phyloP scores from a whole-genome alignment of 441 rosid species.

The Adansonia rubrostipa region DNA sequence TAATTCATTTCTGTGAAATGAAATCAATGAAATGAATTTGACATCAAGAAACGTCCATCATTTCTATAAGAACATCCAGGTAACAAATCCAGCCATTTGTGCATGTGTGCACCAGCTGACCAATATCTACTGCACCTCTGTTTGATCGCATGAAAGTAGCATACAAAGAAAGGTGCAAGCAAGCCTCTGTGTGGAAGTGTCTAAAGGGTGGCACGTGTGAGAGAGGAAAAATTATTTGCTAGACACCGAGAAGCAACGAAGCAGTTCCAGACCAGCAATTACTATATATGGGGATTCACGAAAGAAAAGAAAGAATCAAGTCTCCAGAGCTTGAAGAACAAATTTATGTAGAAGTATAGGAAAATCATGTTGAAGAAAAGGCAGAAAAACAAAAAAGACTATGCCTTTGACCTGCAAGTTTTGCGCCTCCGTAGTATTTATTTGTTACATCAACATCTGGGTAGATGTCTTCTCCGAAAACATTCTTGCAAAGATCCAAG shows the following conservation, averaged over 20 bases:
- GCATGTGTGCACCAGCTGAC: too few species aligned
- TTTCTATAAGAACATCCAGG: not conserved
- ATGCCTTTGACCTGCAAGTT: constrained; percentile 62
- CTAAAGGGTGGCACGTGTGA: not conserved
- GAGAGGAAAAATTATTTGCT: not conserved
- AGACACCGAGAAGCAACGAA: not conserved
- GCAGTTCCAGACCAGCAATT: not conserved
- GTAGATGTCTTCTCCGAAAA: constrained; percentile 76
- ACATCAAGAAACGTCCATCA: not conserved
- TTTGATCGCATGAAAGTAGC: not conserved
- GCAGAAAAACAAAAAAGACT: constrained; percentile 6
- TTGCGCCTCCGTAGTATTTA: constrained; percentile 84
- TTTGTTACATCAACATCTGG: constrained; percentile 87
- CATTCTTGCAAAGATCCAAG: constrained; percentile 80
- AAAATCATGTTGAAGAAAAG: not conserved
- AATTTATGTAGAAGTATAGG: not conserved
- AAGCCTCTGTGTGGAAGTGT: not conserved
- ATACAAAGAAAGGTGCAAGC: not conserved
- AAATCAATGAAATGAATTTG: not conserved
- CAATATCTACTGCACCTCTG: not conserved
- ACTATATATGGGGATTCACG: not conserved
- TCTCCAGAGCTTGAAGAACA: not conserved
- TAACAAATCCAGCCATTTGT: too few species aligned
- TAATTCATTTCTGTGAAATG: not conserved
- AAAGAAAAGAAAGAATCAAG: not conserved